These are phyloP conservation scores for Polytolypa hystricis DNA, from an alignment of 2,329 filamentous ascomycete genomes.

Conservation along the genomic window DNA sequence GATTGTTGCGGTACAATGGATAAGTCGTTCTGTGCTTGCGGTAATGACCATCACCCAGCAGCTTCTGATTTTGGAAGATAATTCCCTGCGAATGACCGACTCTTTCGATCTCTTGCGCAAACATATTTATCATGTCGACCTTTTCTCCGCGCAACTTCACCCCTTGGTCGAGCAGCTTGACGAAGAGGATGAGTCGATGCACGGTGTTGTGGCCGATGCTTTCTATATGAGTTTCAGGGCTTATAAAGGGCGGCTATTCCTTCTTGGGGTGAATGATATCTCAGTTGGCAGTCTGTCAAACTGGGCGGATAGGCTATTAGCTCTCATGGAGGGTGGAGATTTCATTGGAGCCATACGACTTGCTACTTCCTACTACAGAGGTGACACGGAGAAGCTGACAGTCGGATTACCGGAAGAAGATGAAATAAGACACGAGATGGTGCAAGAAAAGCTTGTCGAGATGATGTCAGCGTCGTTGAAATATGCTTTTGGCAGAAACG, in stretches of 20 bases:
- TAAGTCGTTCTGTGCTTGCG: constrained; percentile 82
- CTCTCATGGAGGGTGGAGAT: constrained; percentile 93
- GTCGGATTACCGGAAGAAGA: constrained; percentile 86
- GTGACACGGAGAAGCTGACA: constrained; percentile 84
- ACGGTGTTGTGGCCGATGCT: constrained; percentile 90
- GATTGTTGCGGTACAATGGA: constrained; percentile 93
- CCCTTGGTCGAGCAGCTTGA: constrained; percentile 77
- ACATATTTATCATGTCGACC: constrained; percentile 81
- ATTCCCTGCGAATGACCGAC: constrained; percentile 80
- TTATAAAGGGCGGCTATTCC: constrained; percentile 87
- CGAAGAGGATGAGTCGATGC: constrained; percentile 78
- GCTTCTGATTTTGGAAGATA: constrained; percentile 83
- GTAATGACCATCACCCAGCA: constrained; percentile 91
- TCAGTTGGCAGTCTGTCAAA: constrained; percentile 88
- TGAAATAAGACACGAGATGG: constrained; percentile 61
- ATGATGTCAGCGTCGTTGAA: constrained; percentile 88
- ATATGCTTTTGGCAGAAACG: constrained; percentile 64
- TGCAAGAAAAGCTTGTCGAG: constrained; percentile 78
- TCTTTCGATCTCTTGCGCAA: constrained; percentile 85
- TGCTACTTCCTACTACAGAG: constrained; percentile 84
- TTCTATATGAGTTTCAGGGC: constrained; percentile 97
- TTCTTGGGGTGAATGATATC: constrained; percentile 87
- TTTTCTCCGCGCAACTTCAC: constrained; percentile 81
- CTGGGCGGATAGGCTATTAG: constrained; percentile 88
- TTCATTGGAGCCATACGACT: constrained; percentile 84